These are phyloP conservation scores for Leccinum variabile DNA, from an alignment of 1,284 basidiomycete genomes.

Conservation along the genomic window DNA sequence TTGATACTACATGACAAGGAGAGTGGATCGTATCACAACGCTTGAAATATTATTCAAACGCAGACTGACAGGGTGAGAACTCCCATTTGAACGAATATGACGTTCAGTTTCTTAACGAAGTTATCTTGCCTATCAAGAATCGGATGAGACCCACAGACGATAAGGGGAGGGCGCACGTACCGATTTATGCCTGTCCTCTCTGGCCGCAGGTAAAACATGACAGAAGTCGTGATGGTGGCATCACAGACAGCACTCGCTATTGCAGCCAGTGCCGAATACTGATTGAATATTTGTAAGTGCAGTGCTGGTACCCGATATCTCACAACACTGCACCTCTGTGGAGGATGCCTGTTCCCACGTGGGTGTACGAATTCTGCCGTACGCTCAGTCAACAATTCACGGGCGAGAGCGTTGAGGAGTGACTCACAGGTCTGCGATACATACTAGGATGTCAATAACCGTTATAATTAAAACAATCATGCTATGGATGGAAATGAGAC, in stretches of 20 bases:
- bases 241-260: constrained; percentile 23
- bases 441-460: constrained; percentile 8
- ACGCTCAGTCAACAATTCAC: background rate
- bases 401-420: background rate
- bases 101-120: constrained; percentile 19
- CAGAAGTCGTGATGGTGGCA: constrained; percentile 20
- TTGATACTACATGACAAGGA: constrained; percentile 15
- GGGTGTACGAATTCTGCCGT: constrained; percentile 11
- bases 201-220: constrained; percentile 23
- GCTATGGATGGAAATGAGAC: background rate
- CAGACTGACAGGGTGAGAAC: constrained; percentile 23
- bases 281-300: background rate
- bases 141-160: too few species aligned
- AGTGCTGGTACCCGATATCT: background rate
- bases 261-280: constrained; percentile 12
- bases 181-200: constrained; percentile 14
- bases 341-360: constrained; percentile 8
- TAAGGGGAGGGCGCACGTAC: constrained; percentile 5
- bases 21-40: background rate
- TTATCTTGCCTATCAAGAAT: constrained; percentile 1
- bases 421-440: constrained; percentile 8
- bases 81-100: constrained; percentile 29
- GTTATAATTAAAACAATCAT: background rate
- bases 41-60: background rate
- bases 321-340: constrained; percentile 5